phyloP scores from a whole-genome alignment of 257 asterid species.

The Galeopsis tetrahit region DNA sequence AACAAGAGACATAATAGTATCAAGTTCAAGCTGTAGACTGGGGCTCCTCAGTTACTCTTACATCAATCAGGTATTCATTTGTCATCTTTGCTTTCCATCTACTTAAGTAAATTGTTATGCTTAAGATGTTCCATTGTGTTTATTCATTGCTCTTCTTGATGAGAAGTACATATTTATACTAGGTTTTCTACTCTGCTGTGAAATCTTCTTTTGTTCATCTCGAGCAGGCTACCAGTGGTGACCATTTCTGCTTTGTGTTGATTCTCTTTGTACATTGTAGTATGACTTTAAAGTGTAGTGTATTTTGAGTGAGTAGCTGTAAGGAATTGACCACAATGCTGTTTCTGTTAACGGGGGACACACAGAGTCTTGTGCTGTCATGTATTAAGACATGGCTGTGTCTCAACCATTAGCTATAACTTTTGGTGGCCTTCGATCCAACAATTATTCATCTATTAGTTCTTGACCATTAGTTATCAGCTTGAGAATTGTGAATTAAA shows the following conservation, averaged over 20 bases:
- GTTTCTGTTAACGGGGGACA: not conserved
- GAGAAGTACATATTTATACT: no score
- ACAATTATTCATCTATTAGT: not conserved
- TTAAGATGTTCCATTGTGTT: not conserved
- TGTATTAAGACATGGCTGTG: not conserved
- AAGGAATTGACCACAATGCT: not conserved
- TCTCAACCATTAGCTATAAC: not conserved
- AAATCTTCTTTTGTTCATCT: no score
- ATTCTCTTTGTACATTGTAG: not conserved
- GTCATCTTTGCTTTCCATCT: no score
- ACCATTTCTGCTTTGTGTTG: no score
- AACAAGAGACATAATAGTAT: not conserved
- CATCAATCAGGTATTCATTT: no score
- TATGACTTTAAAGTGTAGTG: no score
- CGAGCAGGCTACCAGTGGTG: no score
- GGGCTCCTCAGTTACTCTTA: no score
- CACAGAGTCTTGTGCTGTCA: not conserved
- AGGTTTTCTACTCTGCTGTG: no score
- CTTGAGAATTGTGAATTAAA: not conserved
- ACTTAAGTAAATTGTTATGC: not conserved
- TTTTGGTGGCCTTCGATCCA: not conserved
- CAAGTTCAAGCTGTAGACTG: not conserved
- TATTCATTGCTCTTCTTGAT: no score
- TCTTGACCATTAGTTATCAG: not conserved
- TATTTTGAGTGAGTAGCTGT: constrained; percentile 23